Conservation (phyloP, 176 grass and related monocot species). For the Ensete glaucum region DNA sequence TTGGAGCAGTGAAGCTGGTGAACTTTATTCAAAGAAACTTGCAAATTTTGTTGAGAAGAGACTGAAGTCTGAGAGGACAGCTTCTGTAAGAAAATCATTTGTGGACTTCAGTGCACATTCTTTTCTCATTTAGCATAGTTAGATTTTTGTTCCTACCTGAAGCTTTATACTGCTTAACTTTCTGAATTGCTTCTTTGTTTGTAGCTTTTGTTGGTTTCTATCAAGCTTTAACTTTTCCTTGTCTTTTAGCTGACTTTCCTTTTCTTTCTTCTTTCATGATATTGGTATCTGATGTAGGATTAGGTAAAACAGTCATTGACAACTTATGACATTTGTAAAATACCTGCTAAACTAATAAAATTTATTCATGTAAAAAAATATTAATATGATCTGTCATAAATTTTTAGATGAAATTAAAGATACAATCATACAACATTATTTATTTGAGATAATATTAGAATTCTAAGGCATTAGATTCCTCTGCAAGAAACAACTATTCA, state of each 20-base stretch:
- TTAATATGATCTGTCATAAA: too few species aligned
- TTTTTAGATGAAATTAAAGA: too few species aligned
- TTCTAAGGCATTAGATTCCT: neutral
- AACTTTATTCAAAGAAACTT: slow-evolving; percentile 86
- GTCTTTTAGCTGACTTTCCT: too few species aligned
- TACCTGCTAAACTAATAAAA: too few species aligned
- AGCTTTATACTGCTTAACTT: neutral
- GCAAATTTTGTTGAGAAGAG: slow-evolving; percentile 92
- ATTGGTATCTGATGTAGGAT: too few species aligned
- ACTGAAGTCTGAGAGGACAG: slow-evolving; percentile 79
- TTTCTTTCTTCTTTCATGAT: too few species aligned
- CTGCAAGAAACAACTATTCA: neutral
- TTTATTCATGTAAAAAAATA: too few species aligned
- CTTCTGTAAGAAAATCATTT: slow-evolving; percentile 63
- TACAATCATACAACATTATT: too few species aligned
- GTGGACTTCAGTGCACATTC: neutral
- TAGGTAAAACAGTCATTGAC: too few species aligned
- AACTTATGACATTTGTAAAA: too few species aligned
- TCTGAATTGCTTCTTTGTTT: neutral
- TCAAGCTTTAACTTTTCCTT: too few species aligned
- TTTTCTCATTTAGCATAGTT: neutral
- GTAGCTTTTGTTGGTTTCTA: neutral
- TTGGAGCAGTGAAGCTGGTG: slow-evolving; percentile 51
- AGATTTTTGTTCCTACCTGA: neutral
- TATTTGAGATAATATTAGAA: too few species aligned